Percentiles rank a stretch among this genome's conserved stretches.
Conservation (phyloP, 2,329 filamentous ascomycete genomes). For the Colletotrichum coccodes region DNA sequence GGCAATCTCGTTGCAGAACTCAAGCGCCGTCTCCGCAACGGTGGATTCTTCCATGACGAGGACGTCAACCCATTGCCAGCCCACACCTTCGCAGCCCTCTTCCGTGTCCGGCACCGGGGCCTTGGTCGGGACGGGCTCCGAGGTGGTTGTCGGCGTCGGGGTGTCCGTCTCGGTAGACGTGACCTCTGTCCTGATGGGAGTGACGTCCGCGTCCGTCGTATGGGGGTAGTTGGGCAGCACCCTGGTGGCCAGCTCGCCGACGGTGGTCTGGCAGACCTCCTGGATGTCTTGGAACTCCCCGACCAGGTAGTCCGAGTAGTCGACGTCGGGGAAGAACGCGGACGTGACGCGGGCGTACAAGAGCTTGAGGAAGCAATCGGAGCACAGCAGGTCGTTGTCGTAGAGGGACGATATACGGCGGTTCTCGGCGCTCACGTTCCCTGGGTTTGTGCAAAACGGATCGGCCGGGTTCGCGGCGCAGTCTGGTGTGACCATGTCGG, state of each 20-base stretch:
- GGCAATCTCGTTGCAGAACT: conserved; percentile 3
- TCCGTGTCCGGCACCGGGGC: neutral
- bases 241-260: neutral
- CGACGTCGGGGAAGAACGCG: conserved; percentile 12
- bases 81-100: neutral
- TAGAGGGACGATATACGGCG: conserved; percentile 22
- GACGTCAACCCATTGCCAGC: neutral
- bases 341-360: conserved; percentile 7
- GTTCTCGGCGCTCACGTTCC: conserved; percentile 17
- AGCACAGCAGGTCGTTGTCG: conserved; percentile 26
- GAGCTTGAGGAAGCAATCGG: conserved; percentile 8
- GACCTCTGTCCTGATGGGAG: neutral
- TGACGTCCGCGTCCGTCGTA: neutral
- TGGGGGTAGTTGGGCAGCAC: neutral
- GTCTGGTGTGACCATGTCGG: conserved; percentile 19
- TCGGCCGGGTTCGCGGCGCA: conserved; percentile 24
- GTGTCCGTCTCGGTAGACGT: neutral
- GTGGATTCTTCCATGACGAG: neutral
- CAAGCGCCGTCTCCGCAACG: neutral
- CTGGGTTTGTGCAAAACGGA: conserved; percentile 22
- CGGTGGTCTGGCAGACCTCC: conserved; percentile 16
- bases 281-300: conserved; percentile 18
- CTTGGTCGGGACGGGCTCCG: neutral
- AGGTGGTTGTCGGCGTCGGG: neutral
- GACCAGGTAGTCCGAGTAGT: conserved; percentile 19